Conservation (phyloP, 768 basidiomycete genomes). For the Leccinum truebloodii region DNA sequence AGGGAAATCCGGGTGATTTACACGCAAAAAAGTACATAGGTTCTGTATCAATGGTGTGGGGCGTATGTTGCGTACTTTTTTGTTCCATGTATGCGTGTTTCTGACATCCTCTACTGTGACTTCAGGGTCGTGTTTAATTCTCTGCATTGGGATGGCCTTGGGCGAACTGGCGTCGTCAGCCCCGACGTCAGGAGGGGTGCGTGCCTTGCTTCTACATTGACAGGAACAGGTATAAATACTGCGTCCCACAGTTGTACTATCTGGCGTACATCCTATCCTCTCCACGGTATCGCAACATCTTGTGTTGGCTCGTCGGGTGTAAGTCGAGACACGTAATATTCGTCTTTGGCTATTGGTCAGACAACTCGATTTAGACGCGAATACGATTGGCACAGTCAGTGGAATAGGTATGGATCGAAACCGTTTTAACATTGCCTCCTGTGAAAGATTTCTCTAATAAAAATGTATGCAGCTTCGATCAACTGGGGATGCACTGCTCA, state of each 20-base stretch:
- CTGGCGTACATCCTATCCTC: constrained; percentile 62
- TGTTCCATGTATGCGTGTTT: not conserved
- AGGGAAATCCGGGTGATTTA: constrained; percentile 7
- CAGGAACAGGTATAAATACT: not conserved
- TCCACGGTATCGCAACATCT: constrained; percentile 54
- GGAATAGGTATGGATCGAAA: constrained; percentile 28
- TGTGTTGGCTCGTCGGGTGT: constrained; percentile 72
- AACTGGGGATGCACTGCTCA: constrained; percentile 66
- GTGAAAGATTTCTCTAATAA: not conserved
- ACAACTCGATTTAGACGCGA: constrained; percentile 36
- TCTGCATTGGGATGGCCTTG: constrained; percentile 39
- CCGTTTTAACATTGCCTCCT: not conserved
- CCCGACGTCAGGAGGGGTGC: constrained; percentile 40
- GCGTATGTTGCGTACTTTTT: constrained; percentile 24
- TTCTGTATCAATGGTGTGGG: constrained; percentile 42
- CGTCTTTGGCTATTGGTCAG: not conserved
- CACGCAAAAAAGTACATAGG: too few relatives aligned
- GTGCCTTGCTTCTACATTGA: not conserved
- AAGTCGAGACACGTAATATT: constrained; percentile 16
- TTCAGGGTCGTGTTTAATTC: constrained; percentile 35
- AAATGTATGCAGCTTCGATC: constrained; percentile 44
- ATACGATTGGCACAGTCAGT: constrained; percentile 51
- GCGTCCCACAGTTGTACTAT: constrained; percentile 49
- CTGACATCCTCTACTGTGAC: constrained; percentile 29
- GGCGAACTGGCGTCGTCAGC: constrained; percentile 40